Evolutionary conservation across 441 rosid species (phyloP), one percentile per base, ranked within the genome.

Genomic region (Eruca vesicaria): DNA sequence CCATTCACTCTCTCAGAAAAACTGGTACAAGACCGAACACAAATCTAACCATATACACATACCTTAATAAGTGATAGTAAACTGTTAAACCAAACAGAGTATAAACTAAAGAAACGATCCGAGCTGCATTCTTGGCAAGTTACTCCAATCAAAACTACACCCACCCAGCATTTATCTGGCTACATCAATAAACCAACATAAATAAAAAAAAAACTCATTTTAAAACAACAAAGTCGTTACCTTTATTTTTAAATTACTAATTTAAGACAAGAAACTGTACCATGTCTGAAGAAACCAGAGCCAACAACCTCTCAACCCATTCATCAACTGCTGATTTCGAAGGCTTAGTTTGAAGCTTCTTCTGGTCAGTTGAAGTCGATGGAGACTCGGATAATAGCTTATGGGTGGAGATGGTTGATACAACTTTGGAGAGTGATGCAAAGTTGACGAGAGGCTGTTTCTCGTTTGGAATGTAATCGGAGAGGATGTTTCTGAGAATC

Each of bases 161-260:
- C 97, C 10, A 83, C 89, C 93, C 93, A 87, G 76, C 97, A 87
- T 79, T 88, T 91, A 85, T 91, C 94, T 86, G 95, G 89, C 99
- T 94, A 81, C 23, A 78, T 73, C 65, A 50, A 76, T 48, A 64
- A 72, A 23, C 16, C 31, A 53, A n/a, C n/a, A n/a, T n/a, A n/a
- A n/a, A n/a, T n/a, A n/a, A 28, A 32, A 32, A 2, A 32, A 56
- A 21, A 23, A 4, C 4, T 7, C 28, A 4, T 18, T 62, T n/a
- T 11, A 12, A 36, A 23, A 11, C 32, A 61, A 8, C 45, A 66
- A 78, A 73, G 64, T 36, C 8, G 2, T 43, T 0, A 61, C 2
- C 70, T 72, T 66, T 64, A 3, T 29, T 23, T 29, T 23, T 4
- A 15, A 21, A 12, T 31, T 15, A 9, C 12, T 52, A n/a, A 12